Evolutionary conservation across 2,329 filamentous ascomycete species (phyloP).

Genomic region (Hypoxylon sp.): DNA sequence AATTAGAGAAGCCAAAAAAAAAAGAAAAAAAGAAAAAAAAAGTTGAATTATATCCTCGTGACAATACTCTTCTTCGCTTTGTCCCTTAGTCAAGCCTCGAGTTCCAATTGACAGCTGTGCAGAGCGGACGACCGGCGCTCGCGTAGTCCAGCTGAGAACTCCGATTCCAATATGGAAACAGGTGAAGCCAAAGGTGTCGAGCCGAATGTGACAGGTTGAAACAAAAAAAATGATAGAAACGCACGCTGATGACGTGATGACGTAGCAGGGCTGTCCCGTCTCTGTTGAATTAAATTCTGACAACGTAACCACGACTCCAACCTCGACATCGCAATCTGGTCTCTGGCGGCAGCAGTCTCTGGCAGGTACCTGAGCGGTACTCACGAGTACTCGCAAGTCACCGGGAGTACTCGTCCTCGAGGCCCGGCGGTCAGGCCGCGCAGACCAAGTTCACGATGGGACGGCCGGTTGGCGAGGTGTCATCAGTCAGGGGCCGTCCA

Average conservation of each 20-base stretch:
- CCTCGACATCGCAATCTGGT: not conserved
- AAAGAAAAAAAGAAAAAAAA: not conserved
- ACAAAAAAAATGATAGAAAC: not conserved
- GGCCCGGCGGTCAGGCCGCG: not conserved
- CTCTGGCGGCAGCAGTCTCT: not conserved
- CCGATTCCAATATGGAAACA: not conserved
- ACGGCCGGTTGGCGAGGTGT: not conserved
- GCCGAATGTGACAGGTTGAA: not conserved
- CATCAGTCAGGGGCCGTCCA: conserved; percentile 5
- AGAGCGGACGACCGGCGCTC: not conserved
- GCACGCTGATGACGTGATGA: not conserved
- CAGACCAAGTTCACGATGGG: no score
- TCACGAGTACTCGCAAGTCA: not conserved
- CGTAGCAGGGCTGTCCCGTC: not conserved
- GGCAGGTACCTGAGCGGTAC: not conserved
- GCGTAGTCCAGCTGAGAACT: not conserved
- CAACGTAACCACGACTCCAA: not conserved
- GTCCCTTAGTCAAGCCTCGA: not conserved
- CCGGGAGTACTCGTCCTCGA: not conserved
- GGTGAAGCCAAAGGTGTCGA: not conserved
- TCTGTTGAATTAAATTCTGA: not conserved
- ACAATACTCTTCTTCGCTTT: not conserved
- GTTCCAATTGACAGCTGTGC: not conserved
- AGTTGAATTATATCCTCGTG: not conserved
- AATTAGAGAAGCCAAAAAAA: no score